Evolutionary conservation across 306 rosid genomes (phyloP), one percentile per base, ranked within the genome.

Genomic region (Vigna unguiculata): DNA sequence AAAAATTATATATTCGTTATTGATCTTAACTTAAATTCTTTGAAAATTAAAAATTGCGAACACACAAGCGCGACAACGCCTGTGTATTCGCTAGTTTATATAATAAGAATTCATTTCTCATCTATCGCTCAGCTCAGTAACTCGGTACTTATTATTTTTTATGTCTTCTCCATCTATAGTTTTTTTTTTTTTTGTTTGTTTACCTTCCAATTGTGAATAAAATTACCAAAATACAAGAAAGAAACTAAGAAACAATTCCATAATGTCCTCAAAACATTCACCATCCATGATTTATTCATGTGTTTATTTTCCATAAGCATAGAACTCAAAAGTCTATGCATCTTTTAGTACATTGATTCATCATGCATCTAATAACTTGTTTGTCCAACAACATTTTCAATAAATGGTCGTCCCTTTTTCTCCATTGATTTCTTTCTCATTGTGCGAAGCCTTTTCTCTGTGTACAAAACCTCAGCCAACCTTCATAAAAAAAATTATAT

Each of bases 401-500:
- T 41, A 38, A 51, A 38, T 17, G 83, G 73, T 10, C 10, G 28
- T 63, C 34, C 74, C 41, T 7, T 43, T 64, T 71, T 62, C 12
- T 45, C 62, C 83, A 72, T 74, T 0, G 46, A 32, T 65, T 65
- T 73, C 45, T 4, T 80, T 73, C 32, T 55, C 63, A 65, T 7
- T 10, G 4, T 10, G 32, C 83, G 75, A 17, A 64, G 17, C 36
- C 7, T 8, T 62, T 45, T 80, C 79, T 80, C 69, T 0, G 5
- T 1, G 25, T 73, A 65, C 4, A 80, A 36, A 54, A 30, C 17
- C 7, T 21, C 22, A 73, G 79, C 83, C 43, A 80, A 2, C 46
- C 83, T 73, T 43, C 75, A 73, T 30, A 41, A 14, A 20, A 28
- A 36, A 8, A 38, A 7, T 25, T 3, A 28, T 28, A n/a, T n/a